A percentile compares a stretch with the other conserved stretches of the same genome.
These are phyloP conservation scores for Penicillium goetzii DNA, from an alignment of 495 filamentous ascomycete genomes.

Conservation along the genomic window DNA sequence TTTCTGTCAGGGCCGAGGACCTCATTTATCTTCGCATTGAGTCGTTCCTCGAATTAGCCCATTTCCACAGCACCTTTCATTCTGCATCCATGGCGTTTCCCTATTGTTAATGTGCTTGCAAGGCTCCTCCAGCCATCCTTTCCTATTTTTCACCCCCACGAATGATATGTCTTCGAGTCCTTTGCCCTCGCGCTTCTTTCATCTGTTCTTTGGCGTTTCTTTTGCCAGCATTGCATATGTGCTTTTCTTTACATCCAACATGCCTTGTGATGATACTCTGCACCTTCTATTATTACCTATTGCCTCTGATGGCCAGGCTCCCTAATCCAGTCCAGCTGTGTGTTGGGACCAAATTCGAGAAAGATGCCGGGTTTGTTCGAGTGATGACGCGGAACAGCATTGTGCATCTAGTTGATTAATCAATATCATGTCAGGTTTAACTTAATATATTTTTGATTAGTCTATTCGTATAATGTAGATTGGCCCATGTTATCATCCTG, in stretches of 20 bases:
- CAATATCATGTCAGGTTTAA: background rate
- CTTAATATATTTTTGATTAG: background rate
- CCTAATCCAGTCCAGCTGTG: background rate
- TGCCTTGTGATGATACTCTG: slow-evolving; percentile 18
- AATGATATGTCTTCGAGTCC: slow-evolving; percentile 12
- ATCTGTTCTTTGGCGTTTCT: background rate
- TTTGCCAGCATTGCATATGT: slow-evolving; percentile 12
- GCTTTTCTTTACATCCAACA: slow-evolving; percentile 21
- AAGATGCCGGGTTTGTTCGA: background rate
- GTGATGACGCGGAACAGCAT: background rate
- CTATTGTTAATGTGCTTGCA: slow-evolving; percentile 11
- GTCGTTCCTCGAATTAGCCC: background rate
- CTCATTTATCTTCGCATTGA: background rate
- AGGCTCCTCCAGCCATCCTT: slow-evolving; percentile 3
- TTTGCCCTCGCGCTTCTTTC: background rate
- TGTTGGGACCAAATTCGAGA: background rate
- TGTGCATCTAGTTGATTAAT: background rate
- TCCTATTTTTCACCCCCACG: slow-evolving; percentile 2
- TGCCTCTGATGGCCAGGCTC: slow-evolving; percentile 9
- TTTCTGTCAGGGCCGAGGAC: slow-evolving; percentile 5
- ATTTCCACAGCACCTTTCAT: slow-evolving; percentile 1
- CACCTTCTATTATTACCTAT: background rate
- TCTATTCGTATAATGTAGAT: background rate
- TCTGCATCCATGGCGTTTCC: slow-evolving; percentile 22
- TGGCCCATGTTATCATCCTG: background rate